Evolutionary conservation across 1,284 basidiomycete species (phyloP).

Genomic region (Pseudozyma sp.): DNA sequence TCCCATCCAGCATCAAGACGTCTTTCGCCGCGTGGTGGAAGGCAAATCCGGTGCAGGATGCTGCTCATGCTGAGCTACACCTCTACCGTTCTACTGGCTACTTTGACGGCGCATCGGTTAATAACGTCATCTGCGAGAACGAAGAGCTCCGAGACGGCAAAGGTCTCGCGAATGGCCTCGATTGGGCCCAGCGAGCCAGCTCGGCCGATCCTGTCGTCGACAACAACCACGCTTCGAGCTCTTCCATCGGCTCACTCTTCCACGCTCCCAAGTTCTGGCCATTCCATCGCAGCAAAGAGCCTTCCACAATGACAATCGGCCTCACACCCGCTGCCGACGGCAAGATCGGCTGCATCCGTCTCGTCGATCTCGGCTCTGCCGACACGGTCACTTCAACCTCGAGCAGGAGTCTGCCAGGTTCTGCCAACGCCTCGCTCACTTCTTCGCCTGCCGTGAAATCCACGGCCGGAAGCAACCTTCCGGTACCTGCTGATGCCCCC

Average conservation of each 20-base stretch:
- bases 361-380: slow-evolving; percentile 51
- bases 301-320: slow-evolving; percentile 47
- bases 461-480: slow-evolving; percentile 8
- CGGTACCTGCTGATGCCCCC: slow-evolving; percentile 8
- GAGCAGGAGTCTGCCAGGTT: slow-evolving; percentile 12
- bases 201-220: background rate
- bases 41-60: slow-evolving; percentile 37
- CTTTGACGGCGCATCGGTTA: slow-evolving; percentile 53
- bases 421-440: slow-evolving; percentile 11
- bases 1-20: slow-evolving; percentile 52
- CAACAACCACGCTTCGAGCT: slow-evolving; percentile 2
- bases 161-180: slow-evolving; percentile 31
- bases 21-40: slow-evolving; percentile 60
- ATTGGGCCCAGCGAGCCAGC: slow-evolving; percentile 18
- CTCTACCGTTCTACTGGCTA: slow-evolving; percentile 54
- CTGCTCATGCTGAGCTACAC: slow-evolving; percentile 58
- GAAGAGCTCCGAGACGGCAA: slow-evolving; percentile 48
- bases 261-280: slow-evolving; percentile 39
- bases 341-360: slow-evolving; percentile 59
- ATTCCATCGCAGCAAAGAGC: slow-evolving; percentile 36
- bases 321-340: slow-evolving; percentile 45
- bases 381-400: background rate
- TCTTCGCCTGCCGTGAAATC: slow-evolving; percentile 14
- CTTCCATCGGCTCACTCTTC: slow-evolving; percentile 16
- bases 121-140: slow-evolving; percentile 46